A percentile compares a stretch with the other conserved stretches of the same genome.
Conservation (phyloP, 1,139 yeast species). For the Kurtzmaniella quercitrusa region DNA sequence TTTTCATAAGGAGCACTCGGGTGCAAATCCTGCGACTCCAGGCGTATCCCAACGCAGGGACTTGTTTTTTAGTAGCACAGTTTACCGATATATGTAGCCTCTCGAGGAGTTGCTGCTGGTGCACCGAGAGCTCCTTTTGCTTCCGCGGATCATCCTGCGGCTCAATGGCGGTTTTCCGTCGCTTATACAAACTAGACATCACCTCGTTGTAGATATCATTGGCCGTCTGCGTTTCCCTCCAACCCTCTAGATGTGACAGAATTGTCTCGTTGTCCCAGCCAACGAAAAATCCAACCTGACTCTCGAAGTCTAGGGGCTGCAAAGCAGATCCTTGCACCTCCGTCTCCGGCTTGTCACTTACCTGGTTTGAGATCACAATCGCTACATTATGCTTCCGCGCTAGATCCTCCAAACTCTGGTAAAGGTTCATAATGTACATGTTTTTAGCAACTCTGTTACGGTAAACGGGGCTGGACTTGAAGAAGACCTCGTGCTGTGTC, state of each 20-base stretch:
- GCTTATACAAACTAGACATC: slow-evolving; percentile 8
- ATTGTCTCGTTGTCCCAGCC: slow-evolving; percentile 62
- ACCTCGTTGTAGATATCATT: slow-evolving; percentile 11
- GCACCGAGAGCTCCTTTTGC: slow-evolving; percentile 4
- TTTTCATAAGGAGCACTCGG: slow-evolving; percentile 30
- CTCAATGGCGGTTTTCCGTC: slow-evolving; percentile 6
- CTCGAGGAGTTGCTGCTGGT: slow-evolving; percentile 11
- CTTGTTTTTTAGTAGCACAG: slow-evolving; percentile 18
- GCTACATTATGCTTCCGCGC: slow-evolving; percentile 53
- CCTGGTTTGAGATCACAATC: slow-evolving; percentile 75
- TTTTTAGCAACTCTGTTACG: slow-evolving; percentile 31
- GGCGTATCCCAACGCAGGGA: slow-evolving; percentile 39
- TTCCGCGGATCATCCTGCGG: slow-evolving; percentile 7
- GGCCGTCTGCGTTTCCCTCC: not conserved
- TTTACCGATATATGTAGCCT: slow-evolving; percentile 13
- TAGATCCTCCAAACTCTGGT: slow-evolving; percentile 46
- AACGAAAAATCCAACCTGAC: slow-evolving; percentile 66
- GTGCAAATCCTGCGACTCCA: slow-evolving; percentile 34
- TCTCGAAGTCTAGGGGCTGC: slow-evolving; percentile 50
- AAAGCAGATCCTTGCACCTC: slow-evolving; percentile 17
- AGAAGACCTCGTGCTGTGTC: slow-evolving; percentile 23
- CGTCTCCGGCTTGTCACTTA: slow-evolving; percentile 51
- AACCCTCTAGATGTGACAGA: not conserved
- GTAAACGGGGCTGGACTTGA: slow-evolving; percentile 23
- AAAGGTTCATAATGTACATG: slow-evolving; percentile 41